Evolutionary conservation across 2,329 filamentous ascomycete species (phyloP), one percentile per base, ranked within the genome.

Genomic region (Aspergillus phoenicis): DNA sequence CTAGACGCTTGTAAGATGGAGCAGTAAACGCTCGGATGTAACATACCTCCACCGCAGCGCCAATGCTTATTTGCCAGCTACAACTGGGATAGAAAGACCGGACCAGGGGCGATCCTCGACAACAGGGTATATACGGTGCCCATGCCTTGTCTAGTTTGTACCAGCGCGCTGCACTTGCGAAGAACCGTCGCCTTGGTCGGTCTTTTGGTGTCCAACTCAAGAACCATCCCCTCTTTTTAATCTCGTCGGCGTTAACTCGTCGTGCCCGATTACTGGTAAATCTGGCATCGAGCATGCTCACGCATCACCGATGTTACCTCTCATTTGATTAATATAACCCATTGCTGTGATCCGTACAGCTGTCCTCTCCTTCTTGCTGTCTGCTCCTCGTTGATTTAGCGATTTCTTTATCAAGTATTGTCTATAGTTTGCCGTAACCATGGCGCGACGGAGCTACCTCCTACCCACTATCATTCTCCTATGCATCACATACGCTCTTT

Each of bases 391-490:
- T 55, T 41, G 26, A 13, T 48, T 62, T 57, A 33, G 30, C 26
- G 38, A 28, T 36, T 36, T 17, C 41, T 45, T 45, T 53, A 49
- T 57, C 24, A 10, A 17, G 26, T 55, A 41, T 26, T 54, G 47
- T 33, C 41, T 15, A 57, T 33, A 17, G 11, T 26, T 52, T 47
- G 52, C 48, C 60, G 75, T 76, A 73, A 59, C 71, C 43, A 61
- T 65, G 10, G 55, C 65, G 49, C 69, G 71, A 52, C 72, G 64
- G 59, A 67, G 67, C 57, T 68, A 70, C 56, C 48, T 67, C 36
- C 52, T 73, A 26, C 64, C 71, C 8, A 67, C 71, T 8, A 58
- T 67, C 45, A 38, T 72, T 59, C 63, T 73, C n/a, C 63, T 71
- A 13, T 63, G 66, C 48, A 36, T 73, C 33, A 66, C 62, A 43